These are phyloP conservation scores for Holtermannia corniformis DNA, from an alignment of 768 basidiomycete genomes.

Conservation along the genomic window DNA sequence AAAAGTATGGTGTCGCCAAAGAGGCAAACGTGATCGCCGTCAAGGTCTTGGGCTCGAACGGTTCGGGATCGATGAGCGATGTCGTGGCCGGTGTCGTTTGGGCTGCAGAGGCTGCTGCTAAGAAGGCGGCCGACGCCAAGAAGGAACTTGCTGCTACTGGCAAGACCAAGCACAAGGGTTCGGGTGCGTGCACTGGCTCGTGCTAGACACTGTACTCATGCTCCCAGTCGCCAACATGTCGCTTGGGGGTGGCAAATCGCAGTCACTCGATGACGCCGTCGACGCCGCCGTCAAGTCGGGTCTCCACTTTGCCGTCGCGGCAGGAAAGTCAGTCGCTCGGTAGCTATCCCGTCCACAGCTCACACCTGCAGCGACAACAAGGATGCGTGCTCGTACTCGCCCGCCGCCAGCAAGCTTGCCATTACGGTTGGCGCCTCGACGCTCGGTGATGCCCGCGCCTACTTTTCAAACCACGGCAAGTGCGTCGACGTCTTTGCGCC, in stretches of 20 bases:
- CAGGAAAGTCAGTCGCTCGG: conserved; percentile 51
- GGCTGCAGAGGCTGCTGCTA: conserved; percentile 50
- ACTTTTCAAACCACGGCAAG: conserved; percentile 75
- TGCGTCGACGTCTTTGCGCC: conserved; percentile 94
- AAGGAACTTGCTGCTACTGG: conserved; percentile 63
- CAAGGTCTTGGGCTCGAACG: conserved; percentile 70
- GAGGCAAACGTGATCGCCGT: conserved; percentile 53
- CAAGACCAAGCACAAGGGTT: conserved; percentile 78
- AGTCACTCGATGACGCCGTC: conserved; percentile 71
- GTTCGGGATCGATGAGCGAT: conserved; percentile 89
- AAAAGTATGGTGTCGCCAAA: conserved; percentile 93
- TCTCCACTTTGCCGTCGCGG: conserved; percentile 94
- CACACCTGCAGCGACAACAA: conserved; percentile 58
- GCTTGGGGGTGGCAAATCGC: conserved; percentile 89
- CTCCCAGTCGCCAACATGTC: conserved; percentile 76
- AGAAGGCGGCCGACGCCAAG: conserved; percentile 54
- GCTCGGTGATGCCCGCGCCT: conserved; percentile 44
- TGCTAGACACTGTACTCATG: not conserved
- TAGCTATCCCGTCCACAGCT: conserved; percentile 29
- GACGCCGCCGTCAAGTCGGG: conserved; percentile 73
- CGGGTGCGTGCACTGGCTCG: conserved; percentile 31
- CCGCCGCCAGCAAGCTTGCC: conserved; percentile 77
- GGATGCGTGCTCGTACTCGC: conserved; percentile 87
- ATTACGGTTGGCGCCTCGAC: conserved; percentile 83
- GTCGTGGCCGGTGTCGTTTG: conserved; percentile 80